Evolutionary conservation across 768 basidiomycete genomes (phyloP).

Genomic region (Clitopilus passeckerianus): DNA sequence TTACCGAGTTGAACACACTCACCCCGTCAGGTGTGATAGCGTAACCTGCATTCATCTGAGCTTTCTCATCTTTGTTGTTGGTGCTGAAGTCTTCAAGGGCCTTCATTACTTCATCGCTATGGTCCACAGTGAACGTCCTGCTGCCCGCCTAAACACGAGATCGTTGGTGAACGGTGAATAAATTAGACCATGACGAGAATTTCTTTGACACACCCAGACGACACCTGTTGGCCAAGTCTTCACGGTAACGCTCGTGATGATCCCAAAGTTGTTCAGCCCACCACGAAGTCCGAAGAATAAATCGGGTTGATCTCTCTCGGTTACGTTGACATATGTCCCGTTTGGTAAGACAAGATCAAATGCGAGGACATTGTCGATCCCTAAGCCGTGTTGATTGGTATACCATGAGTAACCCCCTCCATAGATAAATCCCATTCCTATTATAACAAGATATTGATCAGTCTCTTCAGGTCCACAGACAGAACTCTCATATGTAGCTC

Average conservation of each 20-base stretch:
- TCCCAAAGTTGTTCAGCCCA: conserved; percentile 11
- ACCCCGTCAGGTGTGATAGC: not conserved
- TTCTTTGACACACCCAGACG: not conserved
- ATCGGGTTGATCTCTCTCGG: conserved; percentile 23
- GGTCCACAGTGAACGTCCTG: not conserved
- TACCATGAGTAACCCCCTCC: conserved; percentile 68
- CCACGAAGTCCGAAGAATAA: conserved; percentile 37
- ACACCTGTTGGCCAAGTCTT: conserved; percentile 2
- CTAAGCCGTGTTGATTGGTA: conserved; percentile 57
- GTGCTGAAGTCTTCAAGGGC: not conserved
- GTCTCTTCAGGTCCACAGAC: not conserved
- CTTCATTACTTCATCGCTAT: not conserved
- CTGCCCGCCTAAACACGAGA: not conserved
- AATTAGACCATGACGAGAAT: not conserved
- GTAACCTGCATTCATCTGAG: not conserved
- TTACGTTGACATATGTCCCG: conserved; percentile 35
- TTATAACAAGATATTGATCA: conserved; percentile 14
- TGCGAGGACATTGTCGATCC: conserved; percentile 45
- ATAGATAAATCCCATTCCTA: conserved; percentile 52
- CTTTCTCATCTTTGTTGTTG: not conserved
- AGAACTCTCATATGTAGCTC: not conserved
- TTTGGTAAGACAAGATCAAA: conserved; percentile 56
- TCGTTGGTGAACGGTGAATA: not conserved
- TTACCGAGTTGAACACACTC: no score
- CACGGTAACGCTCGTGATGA: not conserved